Conservation (phyloP, 805 yeast species). For the Nakazawaea anatomiae region DNA sequence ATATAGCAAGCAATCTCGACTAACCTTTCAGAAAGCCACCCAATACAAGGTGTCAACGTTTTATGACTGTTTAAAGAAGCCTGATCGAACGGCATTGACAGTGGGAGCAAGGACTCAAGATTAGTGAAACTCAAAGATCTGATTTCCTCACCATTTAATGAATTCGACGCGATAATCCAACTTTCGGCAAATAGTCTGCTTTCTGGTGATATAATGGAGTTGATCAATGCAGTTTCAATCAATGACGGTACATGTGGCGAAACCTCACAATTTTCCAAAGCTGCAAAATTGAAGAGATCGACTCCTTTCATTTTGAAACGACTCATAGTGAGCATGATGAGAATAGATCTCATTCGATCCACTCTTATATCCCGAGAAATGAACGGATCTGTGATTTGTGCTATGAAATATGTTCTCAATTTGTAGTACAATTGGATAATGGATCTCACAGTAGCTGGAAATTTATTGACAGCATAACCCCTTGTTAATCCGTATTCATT, state of each 20-base stretch:
- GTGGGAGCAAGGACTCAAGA: conserved; percentile 26
- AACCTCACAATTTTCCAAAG: conserved; percentile 23
- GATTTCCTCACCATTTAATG: neutral
- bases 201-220: conserved; percentile 76
- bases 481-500: conserved; percentile 20
- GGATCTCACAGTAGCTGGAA: conserved; percentile 67
- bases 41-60: conserved; percentile 70
- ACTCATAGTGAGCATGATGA: conserved; percentile 59
- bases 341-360: conserved; percentile 60
- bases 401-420: conserved; percentile 54
- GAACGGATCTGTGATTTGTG: conserved; percentile 59
- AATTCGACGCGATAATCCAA: conserved; percentile 59
- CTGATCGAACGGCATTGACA: conserved; percentile 21
- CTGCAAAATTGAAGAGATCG: conserved; percentile 32
- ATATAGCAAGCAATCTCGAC: conserved; percentile 70
- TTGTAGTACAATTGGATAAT: conserved; percentile 63
- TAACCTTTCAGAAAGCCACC: conserved; percentile 83
- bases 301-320: conserved; percentile 60
- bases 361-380: conserved; percentile 55
- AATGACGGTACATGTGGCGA: conserved; percentile 71
- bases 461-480: conserved; percentile 35
- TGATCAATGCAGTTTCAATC: conserved; percentile 70
- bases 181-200: conserved; percentile 60
- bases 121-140: conserved; percentile 14
- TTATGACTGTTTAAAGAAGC: conserved; percentile 11